A percentile compares a stretch with the other conserved stretches of the same genome.
phyloP scores from a whole-genome alignment of 164 flowering plant species.

The Stephania yunnanensis region DNA sequence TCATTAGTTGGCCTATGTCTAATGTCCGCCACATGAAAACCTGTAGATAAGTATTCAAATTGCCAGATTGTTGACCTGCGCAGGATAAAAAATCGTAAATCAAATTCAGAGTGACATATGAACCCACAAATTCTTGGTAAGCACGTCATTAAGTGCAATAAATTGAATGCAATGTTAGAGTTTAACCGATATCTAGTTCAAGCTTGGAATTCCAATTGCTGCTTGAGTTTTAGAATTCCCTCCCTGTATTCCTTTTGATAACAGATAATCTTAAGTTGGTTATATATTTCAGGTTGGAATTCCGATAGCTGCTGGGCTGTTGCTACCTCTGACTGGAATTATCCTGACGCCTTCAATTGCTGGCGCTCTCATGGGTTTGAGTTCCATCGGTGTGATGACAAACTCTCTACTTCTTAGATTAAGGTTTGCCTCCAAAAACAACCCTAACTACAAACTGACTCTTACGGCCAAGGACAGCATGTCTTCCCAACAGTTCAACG shows the following conservation, averaged over 20 bases:
- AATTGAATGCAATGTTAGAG: no score
- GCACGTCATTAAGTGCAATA: no score
- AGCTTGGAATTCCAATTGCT: neutral
- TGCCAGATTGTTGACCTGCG: neutral
- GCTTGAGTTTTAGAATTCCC: neutral
- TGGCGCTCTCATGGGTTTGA: constrained; percentile 92
- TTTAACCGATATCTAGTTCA: neutral
- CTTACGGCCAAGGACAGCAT: neutral
- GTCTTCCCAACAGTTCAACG: neutral
- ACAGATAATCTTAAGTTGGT: no score
- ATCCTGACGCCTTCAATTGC: constrained; percentile 95
- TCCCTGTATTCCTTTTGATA: neutral
- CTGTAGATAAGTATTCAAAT: neutral
- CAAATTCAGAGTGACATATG: neutral
- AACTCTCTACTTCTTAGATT: constrained; percentile 75
- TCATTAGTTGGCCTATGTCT: neutral
- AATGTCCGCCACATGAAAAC: neutral
- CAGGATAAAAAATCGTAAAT: neutral
- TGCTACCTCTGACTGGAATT: constrained; percentile 81
- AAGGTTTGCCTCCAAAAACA: constrained; percentile 44
- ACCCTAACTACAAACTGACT: constrained; percentile 16
- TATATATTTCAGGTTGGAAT: constrained; percentile 60
- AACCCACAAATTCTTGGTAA: neutral
- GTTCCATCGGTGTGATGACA: constrained; percentile 85
- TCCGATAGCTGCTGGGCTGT: constrained; percentile 87